Conservation (phyloP, 2,329 filamentous ascomycete genomes). For the Blastomyces emzantsi region DNA sequence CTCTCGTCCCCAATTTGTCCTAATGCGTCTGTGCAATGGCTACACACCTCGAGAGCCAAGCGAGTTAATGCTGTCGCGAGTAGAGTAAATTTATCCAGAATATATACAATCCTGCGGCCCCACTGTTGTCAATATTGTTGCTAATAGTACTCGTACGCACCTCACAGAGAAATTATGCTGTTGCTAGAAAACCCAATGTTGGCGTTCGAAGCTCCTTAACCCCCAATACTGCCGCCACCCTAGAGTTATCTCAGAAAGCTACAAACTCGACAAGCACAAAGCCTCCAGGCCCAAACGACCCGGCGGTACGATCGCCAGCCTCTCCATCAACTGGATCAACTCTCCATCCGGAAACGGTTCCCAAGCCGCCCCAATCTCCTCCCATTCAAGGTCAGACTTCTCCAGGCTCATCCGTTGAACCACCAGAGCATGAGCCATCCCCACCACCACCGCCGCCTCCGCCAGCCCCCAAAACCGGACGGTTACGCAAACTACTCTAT, state of each 20-base stretch:
- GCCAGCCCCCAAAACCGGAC: conserved; percentile 52
- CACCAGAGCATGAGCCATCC: conserved; percentile 33
- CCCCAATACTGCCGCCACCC: conserved; percentile 9
- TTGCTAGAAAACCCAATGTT: conserved; percentile 18
- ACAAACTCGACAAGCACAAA: conserved; percentile 17
- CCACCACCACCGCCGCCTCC: conserved; percentile 32
- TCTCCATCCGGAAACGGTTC: conserved; percentile 42
- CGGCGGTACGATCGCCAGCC: conserved; percentile 25
- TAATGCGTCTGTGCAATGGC: conserved; percentile 37
- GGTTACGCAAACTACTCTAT: conserved; percentile 69
- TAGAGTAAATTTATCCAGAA: conserved; percentile 14
- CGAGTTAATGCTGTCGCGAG: conserved; percentile 32
- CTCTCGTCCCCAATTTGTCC: conserved; percentile 33
- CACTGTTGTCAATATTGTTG: not conserved
- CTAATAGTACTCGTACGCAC: not conserved
- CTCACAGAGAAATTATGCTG: conserved; percentile 43
- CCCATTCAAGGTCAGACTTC: conserved; percentile 28
- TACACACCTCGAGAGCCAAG: conserved; percentile 19
- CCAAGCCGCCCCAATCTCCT: conserved; percentile 39
- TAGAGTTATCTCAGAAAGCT: conserved; percentile 15
- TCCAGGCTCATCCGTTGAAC: conserved; percentile 27
- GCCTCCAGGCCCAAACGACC: conserved; percentile 12
- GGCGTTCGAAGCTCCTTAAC: conserved; percentile 16
- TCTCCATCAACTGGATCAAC: conserved; percentile 39
- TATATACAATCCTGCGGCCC: not conserved